phyloP scores from a whole-genome alignment of 345 rosid genomes.

The Ricinus communis region DNA sequence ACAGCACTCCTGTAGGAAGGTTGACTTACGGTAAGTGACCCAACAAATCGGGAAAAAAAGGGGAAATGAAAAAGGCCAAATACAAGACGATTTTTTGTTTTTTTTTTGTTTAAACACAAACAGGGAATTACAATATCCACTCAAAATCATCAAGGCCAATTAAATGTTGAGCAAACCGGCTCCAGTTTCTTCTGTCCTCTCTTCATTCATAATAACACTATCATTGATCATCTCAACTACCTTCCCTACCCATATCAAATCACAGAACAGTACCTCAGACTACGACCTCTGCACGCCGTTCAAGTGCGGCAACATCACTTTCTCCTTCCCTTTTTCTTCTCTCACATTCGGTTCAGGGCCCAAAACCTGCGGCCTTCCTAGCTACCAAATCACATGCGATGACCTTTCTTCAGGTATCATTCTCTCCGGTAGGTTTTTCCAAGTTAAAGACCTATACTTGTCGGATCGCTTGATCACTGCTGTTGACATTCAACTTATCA shows the following conservation, averaged over 20 bases:
- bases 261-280: not conserved
- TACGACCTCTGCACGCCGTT: slow-evolving; percentile 25
- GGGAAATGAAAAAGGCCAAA: too few species aligned
- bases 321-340: slow-evolving; percentile 37
- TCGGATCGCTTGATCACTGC: not conserved
- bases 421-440: not conserved
- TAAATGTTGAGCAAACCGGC: not conserved
- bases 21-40: too few species aligned
- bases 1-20: too few species aligned
- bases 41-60: too few species aligned
- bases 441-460: not conserved
- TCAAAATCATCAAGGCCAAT: not conserved
- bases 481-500: not conserved
- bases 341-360: slow-evolving; percentile 14
- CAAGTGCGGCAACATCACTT: not conserved
- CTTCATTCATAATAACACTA: not conserved
- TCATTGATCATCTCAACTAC: not conserved
- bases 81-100: too few species aligned
- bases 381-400: not conserved
- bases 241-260: slow-evolving; percentile 13
- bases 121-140: too few species aligned
- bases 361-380: slow-evolving; percentile 35
- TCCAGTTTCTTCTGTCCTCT: too few species aligned
- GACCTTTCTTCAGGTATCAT: not conserved
- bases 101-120: too few species aligned